Conservation (phyloP, 2,329 filamentous ascomycete genomes). For the Botrytis squamosa region DNA sequence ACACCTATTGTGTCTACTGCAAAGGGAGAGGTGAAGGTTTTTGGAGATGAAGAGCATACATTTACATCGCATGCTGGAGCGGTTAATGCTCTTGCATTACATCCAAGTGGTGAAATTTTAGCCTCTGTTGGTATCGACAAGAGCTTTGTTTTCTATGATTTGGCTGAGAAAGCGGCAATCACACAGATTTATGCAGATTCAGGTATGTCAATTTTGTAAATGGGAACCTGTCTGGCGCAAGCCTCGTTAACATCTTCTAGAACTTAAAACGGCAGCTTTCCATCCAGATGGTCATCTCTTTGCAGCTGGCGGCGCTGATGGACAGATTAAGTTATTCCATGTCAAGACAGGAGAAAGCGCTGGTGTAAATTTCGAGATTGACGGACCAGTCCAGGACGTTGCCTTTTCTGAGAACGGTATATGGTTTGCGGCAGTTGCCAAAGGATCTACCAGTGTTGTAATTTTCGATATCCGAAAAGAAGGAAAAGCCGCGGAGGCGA, state of each 20-base stretch:
- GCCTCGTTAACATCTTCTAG: slow-evolving; percentile 25
- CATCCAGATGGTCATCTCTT: slow-evolving; percentile 96
- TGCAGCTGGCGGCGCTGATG: slow-evolving; percentile 75
- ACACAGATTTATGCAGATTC: slow-evolving; percentile 78
- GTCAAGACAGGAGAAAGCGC: slow-evolving; percentile 75
- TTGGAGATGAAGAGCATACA: slow-evolving; percentile 63
- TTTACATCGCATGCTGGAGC: slow-evolving; percentile 82
- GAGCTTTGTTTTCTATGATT: slow-evolving; percentile 86
- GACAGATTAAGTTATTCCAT: slow-evolving; percentile 86
- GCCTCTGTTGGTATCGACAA: slow-evolving; percentile 90
- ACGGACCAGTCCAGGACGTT: slow-evolving; percentile 70
- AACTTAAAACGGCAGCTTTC: slow-evolving; percentile 70
- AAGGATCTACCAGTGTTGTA: slow-evolving; percentile 74
- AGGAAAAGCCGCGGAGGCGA: slow-evolving; percentile 74
- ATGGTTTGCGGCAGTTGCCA: slow-evolving; percentile 83
- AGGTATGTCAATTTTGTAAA: slow-evolving; percentile 54
- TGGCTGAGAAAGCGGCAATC: slow-evolving; percentile 64
- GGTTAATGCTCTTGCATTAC: slow-evolving; percentile 72
- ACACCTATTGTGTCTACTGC: slow-evolving; percentile 37
- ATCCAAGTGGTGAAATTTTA: slow-evolving; percentile 79
- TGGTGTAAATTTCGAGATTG: slow-evolving; percentile 65
- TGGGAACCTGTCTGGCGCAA: neutral
- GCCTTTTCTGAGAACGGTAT: slow-evolving; percentile 95
- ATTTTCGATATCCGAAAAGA: slow-evolving; percentile 94
- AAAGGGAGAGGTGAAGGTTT: slow-evolving; percentile 70